Percentiles rank a stretch among this genome's conserved stretches.
Evolutionary conservation across 345 rosid genomes (phyloP).

Genomic region (Abelmoschus esculentus): DNA sequence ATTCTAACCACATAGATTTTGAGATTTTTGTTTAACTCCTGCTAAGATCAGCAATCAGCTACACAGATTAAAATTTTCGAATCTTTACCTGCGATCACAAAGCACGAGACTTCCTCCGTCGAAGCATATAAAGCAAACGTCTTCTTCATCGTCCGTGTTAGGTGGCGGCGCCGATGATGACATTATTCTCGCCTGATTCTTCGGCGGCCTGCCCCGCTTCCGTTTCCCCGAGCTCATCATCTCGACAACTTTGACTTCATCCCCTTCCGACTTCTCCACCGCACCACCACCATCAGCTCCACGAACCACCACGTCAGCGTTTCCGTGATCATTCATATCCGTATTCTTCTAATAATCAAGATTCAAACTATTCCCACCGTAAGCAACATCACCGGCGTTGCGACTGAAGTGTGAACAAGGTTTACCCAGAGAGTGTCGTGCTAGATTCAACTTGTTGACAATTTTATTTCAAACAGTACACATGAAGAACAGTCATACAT

Average conservation of each 20-base stretch:
- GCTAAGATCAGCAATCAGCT: background rate
- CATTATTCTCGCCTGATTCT: background rate
- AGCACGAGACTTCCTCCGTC: background rate
- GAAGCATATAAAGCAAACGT: background rate
- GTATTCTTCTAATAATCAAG: background rate
- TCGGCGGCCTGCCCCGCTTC: background rate
- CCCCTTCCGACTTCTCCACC: background rate
- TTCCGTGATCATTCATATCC: background rate
- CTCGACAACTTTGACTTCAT: background rate
- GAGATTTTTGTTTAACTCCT: no score
- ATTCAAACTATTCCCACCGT: no score
- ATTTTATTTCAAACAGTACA: slow-evolving; percentile 12
- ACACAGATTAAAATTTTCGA: background rate
- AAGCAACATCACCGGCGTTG: no score
- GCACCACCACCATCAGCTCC: background rate
- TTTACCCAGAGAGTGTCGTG: no score
- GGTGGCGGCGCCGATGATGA: background rate
- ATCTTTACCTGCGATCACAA: background rate
- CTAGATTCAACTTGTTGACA: background rate
- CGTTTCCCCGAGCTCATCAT: background rate
- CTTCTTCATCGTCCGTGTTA: background rate
- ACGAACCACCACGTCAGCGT: background rate
- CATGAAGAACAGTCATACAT: background rate
- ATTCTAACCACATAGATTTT: no score
- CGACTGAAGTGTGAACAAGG: no score